Conservation (phyloP, 192 early-diverging fungal genomes). For the Allomyces arbusculus region DNA sequence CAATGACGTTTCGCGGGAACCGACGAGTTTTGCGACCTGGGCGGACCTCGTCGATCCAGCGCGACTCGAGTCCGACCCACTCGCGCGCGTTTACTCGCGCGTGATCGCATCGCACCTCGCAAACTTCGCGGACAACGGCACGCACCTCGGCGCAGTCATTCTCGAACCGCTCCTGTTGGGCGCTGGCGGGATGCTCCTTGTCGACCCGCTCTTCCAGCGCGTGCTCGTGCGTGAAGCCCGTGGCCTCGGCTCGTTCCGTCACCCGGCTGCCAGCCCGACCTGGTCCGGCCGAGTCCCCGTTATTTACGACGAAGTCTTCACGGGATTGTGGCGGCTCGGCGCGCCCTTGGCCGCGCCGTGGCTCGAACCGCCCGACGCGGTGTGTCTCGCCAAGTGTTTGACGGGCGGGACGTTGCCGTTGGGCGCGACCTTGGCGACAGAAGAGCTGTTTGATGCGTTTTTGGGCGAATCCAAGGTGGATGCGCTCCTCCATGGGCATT, state of each 20-base stretch:
- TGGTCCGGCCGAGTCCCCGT: slow-evolving; percentile 23
- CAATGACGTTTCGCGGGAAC: background rate
- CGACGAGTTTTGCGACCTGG: background rate
- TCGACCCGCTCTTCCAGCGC: slow-evolving; percentile 59
- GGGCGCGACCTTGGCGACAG: slow-evolving; percentile 40
- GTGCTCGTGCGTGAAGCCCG: slow-evolving; percentile 30
- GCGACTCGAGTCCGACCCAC: slow-evolving; percentile 1
- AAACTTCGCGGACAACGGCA: slow-evolving; percentile 13
- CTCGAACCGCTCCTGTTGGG: slow-evolving; percentile 65
- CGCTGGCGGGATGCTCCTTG: slow-evolving; percentile 66
- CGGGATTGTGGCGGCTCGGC: slow-evolving; percentile 49
- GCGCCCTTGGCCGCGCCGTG: slow-evolving; percentile 18
- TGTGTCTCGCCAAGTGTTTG: slow-evolving; percentile 51
- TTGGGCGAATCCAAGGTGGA: slow-evolving; percentile 37
- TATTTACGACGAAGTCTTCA: slow-evolving; percentile 68
- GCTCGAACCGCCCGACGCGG: slow-evolving; percentile 43
- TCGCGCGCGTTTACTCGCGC: slow-evolving; percentile 16
- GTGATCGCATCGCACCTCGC: slow-evolving; percentile 18
- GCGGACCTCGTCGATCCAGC: background rate
- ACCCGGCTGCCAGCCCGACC: background rate
- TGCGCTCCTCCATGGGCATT: slow-evolving; percentile 60
- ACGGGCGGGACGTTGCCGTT: slow-evolving; percentile 55
- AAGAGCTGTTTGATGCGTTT: slow-evolving; percentile 46
- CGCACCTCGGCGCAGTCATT: slow-evolving; percentile 33
- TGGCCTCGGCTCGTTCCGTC: background rate